phyloP scores from a whole-genome alignment of 106 monocot species.

The Allium fistulosum region DNA sequence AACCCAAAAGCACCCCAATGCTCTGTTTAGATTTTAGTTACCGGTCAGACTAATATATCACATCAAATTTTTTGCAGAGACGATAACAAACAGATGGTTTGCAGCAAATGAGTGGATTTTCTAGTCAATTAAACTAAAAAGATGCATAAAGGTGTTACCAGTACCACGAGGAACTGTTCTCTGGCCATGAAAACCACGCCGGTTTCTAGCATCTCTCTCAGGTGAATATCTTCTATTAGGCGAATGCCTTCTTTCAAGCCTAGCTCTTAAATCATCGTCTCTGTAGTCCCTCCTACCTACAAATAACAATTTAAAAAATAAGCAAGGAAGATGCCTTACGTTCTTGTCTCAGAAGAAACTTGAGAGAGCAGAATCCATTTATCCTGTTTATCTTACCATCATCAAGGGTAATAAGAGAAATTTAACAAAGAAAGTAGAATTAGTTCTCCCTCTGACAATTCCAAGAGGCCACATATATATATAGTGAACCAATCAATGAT shows the following conservation, averaged over 20 bases:
- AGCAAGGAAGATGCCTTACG: constrained; percentile 4
- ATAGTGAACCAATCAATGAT: constrained; percentile 26
- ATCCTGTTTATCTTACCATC: constrained; percentile 44
- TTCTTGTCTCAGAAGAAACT: not conserved
- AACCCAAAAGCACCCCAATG: no score
- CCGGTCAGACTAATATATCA: no score
- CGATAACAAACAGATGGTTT: no score
- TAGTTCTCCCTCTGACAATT: constrained; percentile 26
- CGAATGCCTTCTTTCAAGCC: constrained; percentile 65
- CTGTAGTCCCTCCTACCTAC: constrained; percentile 68
- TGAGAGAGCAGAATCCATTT: constrained; percentile 9
- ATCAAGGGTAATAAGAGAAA: constrained; percentile 36
- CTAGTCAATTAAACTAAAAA: no score
- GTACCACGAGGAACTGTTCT: constrained; percentile 44
- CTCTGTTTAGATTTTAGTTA: no score
- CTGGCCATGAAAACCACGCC: constrained; percentile 34
- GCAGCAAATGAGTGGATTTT: no score
- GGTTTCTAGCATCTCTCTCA: constrained; percentile 54
- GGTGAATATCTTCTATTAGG: constrained; percentile 71
- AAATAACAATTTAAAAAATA: constrained; percentile 8
- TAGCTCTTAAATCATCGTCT: constrained; percentile 64
- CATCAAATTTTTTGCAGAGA: no score
- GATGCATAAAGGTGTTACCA: constrained; percentile 21
- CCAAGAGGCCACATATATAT: constrained; percentile 36
- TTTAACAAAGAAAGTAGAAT: constrained; percentile 40